Base-by-base conservation (phyloP, 345 rosid species). In the Excoecaria cochinchinensis region DNA sequence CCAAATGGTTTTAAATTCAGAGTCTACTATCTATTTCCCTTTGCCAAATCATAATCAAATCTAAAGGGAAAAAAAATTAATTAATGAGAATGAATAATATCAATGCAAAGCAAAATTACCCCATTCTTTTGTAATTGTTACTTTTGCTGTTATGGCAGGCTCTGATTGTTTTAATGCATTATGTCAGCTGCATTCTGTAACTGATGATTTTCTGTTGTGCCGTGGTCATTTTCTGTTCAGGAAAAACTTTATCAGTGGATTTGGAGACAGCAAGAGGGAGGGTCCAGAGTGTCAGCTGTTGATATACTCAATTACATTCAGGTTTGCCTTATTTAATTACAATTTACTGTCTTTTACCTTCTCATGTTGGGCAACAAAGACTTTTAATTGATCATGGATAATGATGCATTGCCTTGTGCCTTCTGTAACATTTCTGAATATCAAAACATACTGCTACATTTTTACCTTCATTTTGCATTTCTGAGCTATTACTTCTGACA, bases 231-330 rank as follows among this genome's bases (percentile, higher is more conserved):
- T 70, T 77, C 74, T 69, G 74, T 81, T 78, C 79, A 93, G 98
- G 98, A 93, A 81, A 93, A 91, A 70, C 86, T 93, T 76, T 85
- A 88, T 81, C 98, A 93, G 64, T 93, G 95, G 95, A 89, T 93
- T 67, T 82, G 85, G 88, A 87, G 95, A 73, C 90, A 91, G 78
- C 93, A 93, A 80, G 98, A 93, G 76, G 97, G 82, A 77, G 98
- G 95, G 39, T 84, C 92, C 25, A 89, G 95, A 79, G 91, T 89
- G 53, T 74, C 95, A 71, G 77, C 92, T 15, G 69, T 72, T 80
- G 98, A 93, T 82, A 84, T 91, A 48, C 57, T 87, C 71, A 90
- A 64, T 82, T 90, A 90, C 83, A 74, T 91, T 74, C 95, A 91
- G 95, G 98, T 93, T 31, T 50, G 52, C 22, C 17, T 51, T 13